Base-by-base conservation (phyloP, 305 asterid genomes). In the Fraxinus velutina region DNA sequence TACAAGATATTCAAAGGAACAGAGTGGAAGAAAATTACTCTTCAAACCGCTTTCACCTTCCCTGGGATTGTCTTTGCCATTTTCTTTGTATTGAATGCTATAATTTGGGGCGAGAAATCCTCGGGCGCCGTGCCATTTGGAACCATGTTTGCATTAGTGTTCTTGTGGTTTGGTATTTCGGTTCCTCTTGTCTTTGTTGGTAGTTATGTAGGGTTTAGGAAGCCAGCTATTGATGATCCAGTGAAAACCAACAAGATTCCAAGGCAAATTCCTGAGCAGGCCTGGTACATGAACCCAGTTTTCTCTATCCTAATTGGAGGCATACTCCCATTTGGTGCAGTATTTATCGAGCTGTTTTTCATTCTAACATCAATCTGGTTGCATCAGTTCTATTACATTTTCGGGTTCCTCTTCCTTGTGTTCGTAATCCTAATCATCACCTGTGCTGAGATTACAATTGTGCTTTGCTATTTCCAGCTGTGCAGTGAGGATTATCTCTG, bases 401-500 rank as follows among this genome's bases (percentile, higher is more conserved):
- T 75, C 24, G 78, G 64, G 27, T 75, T 75, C 36, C 78, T 75
- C 62, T 75, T 75, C 62, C 29, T 75, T 9, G 78, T 75, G 21
- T 75, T 75, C 22, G 10, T 75, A 19, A 75, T 75, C 64, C 78
- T 75, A 22, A 75, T 75, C 44, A 27, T 75, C n/a, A 75, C 78
- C 7, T 75, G 78, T 42, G 78, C 78, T 27, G 78, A 75, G 78
- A 73, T 73, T n/a, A 34, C 77, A 73, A 73, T 73, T 22, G 77
- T 73, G 77, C 55, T 73, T 10, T 73, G 78, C 78, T 75, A 75
- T 75, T 75, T 75, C 62, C 78, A 37, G 78, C 62, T 75, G 64
- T 75, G 78, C 19, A 75, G 78, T 75, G 78, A 75, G 78, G 78
- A 75, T 47, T 75, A 75, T 47, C 78, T 75, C 55, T 75, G 78